phyloP scores from a whole-genome alignment of 345 rosid species.

The Xanthoceras sorbifolium region DNA sequence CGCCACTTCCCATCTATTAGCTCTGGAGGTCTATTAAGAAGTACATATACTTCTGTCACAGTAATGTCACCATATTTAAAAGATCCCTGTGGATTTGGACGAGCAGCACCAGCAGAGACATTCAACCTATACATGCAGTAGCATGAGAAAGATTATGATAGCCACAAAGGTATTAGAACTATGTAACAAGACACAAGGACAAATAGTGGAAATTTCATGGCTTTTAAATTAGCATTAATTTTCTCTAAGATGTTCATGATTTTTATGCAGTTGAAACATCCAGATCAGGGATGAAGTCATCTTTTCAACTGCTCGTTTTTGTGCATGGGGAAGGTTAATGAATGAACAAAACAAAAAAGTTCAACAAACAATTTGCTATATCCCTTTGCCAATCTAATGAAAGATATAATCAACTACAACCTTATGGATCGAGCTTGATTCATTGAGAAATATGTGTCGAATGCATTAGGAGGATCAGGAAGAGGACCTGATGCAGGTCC shows the following conservation, averaged over 20 bases:
- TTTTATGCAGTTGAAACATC: conserved; percentile 3
- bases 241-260: conserved; percentile 1
- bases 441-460: conserved; percentile 80
- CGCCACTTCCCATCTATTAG: conserved; percentile 65
- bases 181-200: neutral
- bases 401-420: conserved; percentile 46
- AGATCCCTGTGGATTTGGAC: conserved; percentile 96
- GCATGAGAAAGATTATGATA: conserved; percentile 14
- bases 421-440: conserved; percentile 98
- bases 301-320: conserved; percentile 19
- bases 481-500: conserved; percentile 90
- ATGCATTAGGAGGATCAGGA: conserved; percentile 76
- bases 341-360: neutral
- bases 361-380: conserved; percentile 3
- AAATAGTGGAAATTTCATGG: neutral
- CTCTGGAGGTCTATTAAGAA: conserved; percentile 71
- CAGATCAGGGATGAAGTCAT: neutral
- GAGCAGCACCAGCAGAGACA: conserved; percentile 86
- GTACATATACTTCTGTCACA: conserved; percentile 82
- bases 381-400: conserved; percentile 23
- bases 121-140: conserved; percentile 62
- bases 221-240: neutral
- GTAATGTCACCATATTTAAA: conserved; percentile 83
- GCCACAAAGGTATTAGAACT: conserved; percentile 7
- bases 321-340: neutral